Evolutionary conservation across 2,329 filamentous ascomycete species (phyloP).

Genomic region (Metarhizium rileyi): DNA sequence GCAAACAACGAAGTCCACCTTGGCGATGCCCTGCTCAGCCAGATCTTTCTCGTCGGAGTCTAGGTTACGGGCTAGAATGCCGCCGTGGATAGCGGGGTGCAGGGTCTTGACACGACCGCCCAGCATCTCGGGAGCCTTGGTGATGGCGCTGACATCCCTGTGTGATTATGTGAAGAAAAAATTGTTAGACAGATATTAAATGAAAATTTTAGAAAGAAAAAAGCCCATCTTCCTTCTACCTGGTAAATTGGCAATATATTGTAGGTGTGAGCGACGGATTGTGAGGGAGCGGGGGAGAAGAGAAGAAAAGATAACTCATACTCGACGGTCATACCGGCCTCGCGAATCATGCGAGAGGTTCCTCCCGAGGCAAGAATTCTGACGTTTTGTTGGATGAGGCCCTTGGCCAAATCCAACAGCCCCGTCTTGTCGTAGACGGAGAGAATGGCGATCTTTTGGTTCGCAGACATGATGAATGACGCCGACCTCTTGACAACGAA

Average conservation of each 20-base stretch:
- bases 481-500: neutral
- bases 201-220: no score
- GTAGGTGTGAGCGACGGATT: no score
- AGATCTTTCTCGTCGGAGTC: slow-evolving; percentile 96
- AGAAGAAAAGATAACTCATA: slow-evolving; percentile 36
- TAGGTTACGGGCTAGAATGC: slow-evolving; percentile 88
- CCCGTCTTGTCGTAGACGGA: slow-evolving; percentile 99
- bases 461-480: slow-evolving; percentile 24
- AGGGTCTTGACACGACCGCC: slow-evolving; percentile 81
- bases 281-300: neutral
- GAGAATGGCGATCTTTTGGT: slow-evolving; percentile 70
- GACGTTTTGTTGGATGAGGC: slow-evolving; percentile 79
- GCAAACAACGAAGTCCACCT: slow-evolving; percentile 94
- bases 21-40: slow-evolving; percentile 86
- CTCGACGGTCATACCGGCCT: slow-evolving; percentile 93
- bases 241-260: no score
- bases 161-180: neutral
- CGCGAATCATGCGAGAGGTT: slow-evolving; percentile 91
- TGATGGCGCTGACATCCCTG: slow-evolving; percentile 96
- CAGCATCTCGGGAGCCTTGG: slow-evolving; percentile 93
- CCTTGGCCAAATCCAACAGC: slow-evolving; percentile 83
- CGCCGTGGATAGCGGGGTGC: slow-evolving; percentile 83
- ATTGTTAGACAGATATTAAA: no score
- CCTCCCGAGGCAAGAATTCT: slow-evolving; percentile 90
- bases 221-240: no score